phyloP scores from a whole-genome alignment of 2,329 filamentous ascomycete genomes.

The Colletotrichum destructivum region DNA sequence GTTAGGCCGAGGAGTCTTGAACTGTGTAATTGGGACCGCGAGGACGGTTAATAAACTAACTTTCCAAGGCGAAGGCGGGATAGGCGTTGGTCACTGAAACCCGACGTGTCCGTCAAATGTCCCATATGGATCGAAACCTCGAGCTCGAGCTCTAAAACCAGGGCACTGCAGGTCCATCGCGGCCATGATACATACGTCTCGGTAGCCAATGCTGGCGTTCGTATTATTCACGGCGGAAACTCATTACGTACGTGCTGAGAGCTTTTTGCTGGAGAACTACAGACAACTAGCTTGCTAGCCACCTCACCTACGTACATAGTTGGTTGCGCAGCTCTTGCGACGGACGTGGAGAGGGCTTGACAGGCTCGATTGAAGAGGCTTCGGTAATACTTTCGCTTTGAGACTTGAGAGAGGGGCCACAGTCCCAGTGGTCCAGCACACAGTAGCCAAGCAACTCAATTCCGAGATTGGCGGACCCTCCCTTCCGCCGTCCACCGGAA shows the following conservation, averaged over 20 bases:
- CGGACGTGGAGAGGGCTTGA: neutral
- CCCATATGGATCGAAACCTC: no score
- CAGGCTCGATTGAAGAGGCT: neutral
- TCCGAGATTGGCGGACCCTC: slow-evolving; percentile 29
- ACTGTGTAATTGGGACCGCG: neutral
- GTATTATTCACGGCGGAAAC: neutral
- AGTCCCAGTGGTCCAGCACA: slow-evolving; percentile 28
- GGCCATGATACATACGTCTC: neutral
- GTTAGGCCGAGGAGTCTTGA: slow-evolving; percentile 13
- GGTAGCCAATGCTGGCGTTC: neutral
- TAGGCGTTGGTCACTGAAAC: no score
- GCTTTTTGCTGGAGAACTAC: neutral
- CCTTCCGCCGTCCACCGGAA: slow-evolving; percentile 23
- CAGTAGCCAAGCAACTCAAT: slow-evolving; percentile 19
- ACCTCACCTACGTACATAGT: neutral
- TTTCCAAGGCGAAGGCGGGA: no score
- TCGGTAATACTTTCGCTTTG: no score
- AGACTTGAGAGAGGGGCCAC: neutral
- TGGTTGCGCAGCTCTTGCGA: neutral
- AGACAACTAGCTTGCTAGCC: neutral
- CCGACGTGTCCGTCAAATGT: no score
- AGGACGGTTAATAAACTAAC: no score
- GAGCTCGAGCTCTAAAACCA: neutral
- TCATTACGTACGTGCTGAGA: slow-evolving; percentile 15
- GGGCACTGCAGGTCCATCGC: neutral